A percentile compares a stretch with the other conserved stretches of the same genome.
Evolutionary conservation across 805 yeast species (phyloP).

Genomic region (Kregervanrija fluxuum): DNA sequence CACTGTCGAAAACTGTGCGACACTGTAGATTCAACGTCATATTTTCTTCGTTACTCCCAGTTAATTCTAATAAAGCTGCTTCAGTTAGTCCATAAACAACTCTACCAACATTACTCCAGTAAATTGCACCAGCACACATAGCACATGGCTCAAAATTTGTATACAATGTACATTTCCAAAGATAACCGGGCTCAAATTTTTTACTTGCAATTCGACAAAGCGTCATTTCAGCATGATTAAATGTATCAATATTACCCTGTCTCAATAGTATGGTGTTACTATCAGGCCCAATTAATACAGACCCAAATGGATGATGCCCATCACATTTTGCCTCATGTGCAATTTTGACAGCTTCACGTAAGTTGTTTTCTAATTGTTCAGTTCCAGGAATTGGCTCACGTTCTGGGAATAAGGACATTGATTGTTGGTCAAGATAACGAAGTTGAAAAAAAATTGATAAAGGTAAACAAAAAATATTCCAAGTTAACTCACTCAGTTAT

Average conservation of each 20-base stretch:
- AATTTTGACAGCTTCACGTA: conserved; percentile 12
- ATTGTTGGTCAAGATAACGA: too few relatives aligned
- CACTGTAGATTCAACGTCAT: conserved; percentile 21
- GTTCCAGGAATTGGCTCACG: conserved; percentile 10
- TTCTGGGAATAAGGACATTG: conserved; percentile 11
- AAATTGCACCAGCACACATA: conserved; percentile 26
- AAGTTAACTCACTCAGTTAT: too few relatives aligned
- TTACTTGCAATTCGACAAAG: conserved; percentile 18
- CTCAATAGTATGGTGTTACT: conserved; percentile 15
- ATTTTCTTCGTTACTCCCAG: conserved; percentile 21
- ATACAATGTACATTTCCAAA: conserved; percentile 25
- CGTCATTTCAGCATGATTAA: conserved; percentile 25
- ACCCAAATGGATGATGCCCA: conserved; percentile 26
- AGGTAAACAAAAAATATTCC: too few relatives aligned
- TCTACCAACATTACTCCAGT: conserved; percentile 25
- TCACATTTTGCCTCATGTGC: conserved; percentile 15
- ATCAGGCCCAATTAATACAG: conserved; percentile 22
- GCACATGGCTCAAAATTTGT: conserved; percentile 27
- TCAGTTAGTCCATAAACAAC: conserved; percentile 22
- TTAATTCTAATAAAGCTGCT: conserved; percentile 13
- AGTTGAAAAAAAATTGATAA: too few relatives aligned
- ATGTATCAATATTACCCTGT: conserved; percentile 24
- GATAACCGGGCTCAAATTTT: conserved; percentile 14
- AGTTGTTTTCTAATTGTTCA: conserved; percentile 3
- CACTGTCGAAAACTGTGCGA: conserved; percentile 14